Conservation (phyloP, 1,139 yeast genomes). For the Magnusiomyces sp. region DNA sequence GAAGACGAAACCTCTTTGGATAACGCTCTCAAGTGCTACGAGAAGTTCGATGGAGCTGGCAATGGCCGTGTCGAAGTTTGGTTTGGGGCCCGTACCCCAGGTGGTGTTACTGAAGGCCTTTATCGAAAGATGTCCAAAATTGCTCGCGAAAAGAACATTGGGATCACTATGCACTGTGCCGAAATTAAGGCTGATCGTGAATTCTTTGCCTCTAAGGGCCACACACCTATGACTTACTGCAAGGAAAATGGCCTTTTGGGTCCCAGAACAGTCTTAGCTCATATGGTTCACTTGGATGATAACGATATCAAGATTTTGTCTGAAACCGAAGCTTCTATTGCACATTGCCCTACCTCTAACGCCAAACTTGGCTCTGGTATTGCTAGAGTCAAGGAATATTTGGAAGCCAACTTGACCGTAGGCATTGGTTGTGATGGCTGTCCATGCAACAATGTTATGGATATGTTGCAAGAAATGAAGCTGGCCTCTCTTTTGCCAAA, state of each 20-base stretch:
- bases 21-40: conserved; percentile 20
- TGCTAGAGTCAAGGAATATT: conserved; percentile 24
- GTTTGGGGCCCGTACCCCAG: conserved; percentile 23
- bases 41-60: conserved; percentile 21
- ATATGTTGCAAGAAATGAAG: conserved; percentile 25
- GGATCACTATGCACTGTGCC: conserved; percentile 25
- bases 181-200: conserved; percentile 24
- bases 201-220: conserved; percentile 22
- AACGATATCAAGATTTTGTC: conserved; percentile 24
- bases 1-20: conserved; percentile 24
- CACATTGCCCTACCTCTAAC: conserved; percentile 30
- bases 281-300: conserved; percentile 24
- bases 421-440: conserved; percentile 28
- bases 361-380: conserved; percentile 28
- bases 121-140: conserved; percentile 14
- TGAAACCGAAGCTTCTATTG: conserved; percentile 24
- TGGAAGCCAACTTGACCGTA: conserved; percentile 23
- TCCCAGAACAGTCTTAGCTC: conserved; percentile 21
- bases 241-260: conserved; percentile 22
- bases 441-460: conserved; percentile 26
- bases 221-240: conserved; percentile 24
- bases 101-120: conserved; percentile 15
- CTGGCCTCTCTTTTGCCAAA: conserved; percentile 27
- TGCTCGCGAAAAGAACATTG: conserved; percentile 22
- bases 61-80: conserved; percentile 26